Evolutionary conservation across 2,329 filamentous ascomycete genomes (phyloP).

Genomic region (Verticillium zaregamsianum): DNA sequence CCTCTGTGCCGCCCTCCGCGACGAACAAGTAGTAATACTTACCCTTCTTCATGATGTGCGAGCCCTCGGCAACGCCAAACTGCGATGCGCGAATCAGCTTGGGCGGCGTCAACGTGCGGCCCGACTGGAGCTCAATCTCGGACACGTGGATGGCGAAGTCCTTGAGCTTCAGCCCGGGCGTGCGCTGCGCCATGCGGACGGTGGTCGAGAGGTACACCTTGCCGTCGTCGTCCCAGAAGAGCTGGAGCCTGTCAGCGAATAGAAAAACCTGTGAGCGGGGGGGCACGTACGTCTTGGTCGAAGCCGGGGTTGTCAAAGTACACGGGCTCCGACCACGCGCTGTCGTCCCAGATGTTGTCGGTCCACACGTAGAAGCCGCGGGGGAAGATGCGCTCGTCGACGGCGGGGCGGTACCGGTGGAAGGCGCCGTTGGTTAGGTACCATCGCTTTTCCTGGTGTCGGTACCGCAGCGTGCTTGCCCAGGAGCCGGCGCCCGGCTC

Average conservation of each 20-base stretch:
- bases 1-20: slow-evolving; percentile 38
- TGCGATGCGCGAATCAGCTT: slow-evolving; percentile 30
- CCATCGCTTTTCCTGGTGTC: slow-evolving; percentile 30
- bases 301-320: slow-evolving; percentile 52
- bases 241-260: slow-evolving; percentile 4
- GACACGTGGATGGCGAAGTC: slow-evolving; percentile 48
- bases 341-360: slow-evolving; percentile 45
- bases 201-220: slow-evolving; percentile 45
- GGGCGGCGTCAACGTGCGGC: slow-evolving; percentile 31
- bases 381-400: slow-evolving; percentile 43
- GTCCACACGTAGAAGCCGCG: slow-evolving; percentile 52
- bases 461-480: slow-evolving; percentile 43
- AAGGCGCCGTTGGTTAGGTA: slow-evolving; percentile 43
- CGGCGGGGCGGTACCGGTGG: slow-evolving; percentile 32
- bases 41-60: slow-evolving; percentile 29
- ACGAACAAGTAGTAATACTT: slow-evolving; percentile 34
- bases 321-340: slow-evolving; percentile 47
- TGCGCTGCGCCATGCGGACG: slow-evolving; percentile 28
- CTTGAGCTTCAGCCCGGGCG: slow-evolving; percentile 34
- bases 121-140: slow-evolving; percentile 36
- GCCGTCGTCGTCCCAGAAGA: slow-evolving; percentile 46
- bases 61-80: slow-evolving; percentile 37
- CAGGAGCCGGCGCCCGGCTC: slow-evolving; percentile 47
- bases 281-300: slow-evolving; percentile 42
- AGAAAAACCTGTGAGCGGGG: background rate